These are phyloP conservation scores for Solanum verrucosum DNA, from an alignment of 257 asterid genomes.

Conservation along the genomic window DNA sequence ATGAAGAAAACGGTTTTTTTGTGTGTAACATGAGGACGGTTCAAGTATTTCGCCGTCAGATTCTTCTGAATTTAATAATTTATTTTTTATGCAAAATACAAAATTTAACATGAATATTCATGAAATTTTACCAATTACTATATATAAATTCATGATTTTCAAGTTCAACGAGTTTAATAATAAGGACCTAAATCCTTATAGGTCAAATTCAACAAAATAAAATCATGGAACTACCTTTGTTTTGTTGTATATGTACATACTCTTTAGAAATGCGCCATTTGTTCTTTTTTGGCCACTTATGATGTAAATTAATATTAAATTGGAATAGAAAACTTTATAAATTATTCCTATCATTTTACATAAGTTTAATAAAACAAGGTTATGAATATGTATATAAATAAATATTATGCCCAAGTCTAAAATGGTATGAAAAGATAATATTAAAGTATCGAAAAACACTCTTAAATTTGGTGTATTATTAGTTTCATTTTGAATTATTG, in stretches of 20 bases:
- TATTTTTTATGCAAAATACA: background rate
- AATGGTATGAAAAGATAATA: background rate
- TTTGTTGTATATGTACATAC: background rate
- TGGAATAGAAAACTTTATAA: background rate
- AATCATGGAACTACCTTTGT: background rate
- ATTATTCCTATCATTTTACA: background rate
- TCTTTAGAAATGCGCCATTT: background rate
- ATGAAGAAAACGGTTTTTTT: background rate
- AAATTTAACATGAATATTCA: background rate
- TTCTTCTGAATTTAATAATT: background rate
- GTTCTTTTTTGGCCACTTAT: background rate
- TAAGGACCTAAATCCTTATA: background rate
- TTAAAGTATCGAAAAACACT: too few relatives aligned
- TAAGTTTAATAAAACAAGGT: background rate
- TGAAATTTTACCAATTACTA: background rate
- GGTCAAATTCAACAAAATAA: background rate
- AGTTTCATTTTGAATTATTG: too few relatives aligned
- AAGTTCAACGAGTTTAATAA: background rate
- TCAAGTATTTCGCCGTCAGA: background rate
- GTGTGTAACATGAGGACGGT: background rate
- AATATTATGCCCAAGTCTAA: background rate
- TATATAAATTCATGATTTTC: background rate
- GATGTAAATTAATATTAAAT: background rate
- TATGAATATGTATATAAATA: background rate
- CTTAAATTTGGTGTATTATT: too few relatives aligned